These are phyloP conservation scores for Berkeleyomyces basicola DNA, from an alignment of 2,329 filamentous ascomycete genomes.

Conservation along the genomic window DNA sequence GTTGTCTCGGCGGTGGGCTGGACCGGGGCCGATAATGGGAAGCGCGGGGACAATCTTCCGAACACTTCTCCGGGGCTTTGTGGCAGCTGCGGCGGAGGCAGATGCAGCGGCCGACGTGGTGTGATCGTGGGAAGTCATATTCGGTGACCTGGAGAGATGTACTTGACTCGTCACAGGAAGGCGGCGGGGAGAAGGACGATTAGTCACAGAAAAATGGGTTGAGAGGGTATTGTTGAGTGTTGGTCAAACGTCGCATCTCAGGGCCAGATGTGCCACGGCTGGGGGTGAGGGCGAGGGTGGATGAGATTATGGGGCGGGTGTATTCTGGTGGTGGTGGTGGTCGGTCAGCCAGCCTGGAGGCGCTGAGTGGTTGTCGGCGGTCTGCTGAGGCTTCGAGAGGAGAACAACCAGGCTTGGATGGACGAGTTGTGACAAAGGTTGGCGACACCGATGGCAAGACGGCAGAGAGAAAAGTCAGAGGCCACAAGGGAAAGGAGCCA, in stretches of 20 bases:
- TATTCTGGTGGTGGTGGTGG: neutral
- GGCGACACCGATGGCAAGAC: neutral
- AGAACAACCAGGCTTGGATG: neutral
- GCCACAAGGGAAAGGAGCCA: neutral
- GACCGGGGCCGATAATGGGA: constrained; percentile 4
- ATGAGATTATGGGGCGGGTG: neutral
- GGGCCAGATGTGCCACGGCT: constrained; percentile 5
- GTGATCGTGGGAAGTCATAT: constrained; percentile 7
- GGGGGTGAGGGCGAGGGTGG: constrained; percentile 1
- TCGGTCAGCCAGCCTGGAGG: neutral
- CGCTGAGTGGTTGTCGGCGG: neutral
- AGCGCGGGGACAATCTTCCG: constrained; percentile 4
- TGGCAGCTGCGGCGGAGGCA: neutral
- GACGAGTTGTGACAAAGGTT: neutral
- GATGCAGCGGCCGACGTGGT: neutral
- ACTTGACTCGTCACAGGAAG: neutral
- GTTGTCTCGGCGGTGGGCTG: neutral
- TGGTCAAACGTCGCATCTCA: constrained; percentile 13
- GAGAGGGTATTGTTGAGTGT: constrained; percentile 4
- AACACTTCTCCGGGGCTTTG: neutral
- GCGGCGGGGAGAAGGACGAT: neutral
- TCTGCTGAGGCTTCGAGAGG: neutral
- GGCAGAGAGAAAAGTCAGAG: neutral
- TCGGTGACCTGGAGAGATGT: neutral
- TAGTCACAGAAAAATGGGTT: constrained; percentile 10